Evolutionary conservation across 1,284 basidiomycete genomes (phyloP), one percentile per base, ranked within the genome.

Genomic region (Malassezia slooffiae): DNA sequence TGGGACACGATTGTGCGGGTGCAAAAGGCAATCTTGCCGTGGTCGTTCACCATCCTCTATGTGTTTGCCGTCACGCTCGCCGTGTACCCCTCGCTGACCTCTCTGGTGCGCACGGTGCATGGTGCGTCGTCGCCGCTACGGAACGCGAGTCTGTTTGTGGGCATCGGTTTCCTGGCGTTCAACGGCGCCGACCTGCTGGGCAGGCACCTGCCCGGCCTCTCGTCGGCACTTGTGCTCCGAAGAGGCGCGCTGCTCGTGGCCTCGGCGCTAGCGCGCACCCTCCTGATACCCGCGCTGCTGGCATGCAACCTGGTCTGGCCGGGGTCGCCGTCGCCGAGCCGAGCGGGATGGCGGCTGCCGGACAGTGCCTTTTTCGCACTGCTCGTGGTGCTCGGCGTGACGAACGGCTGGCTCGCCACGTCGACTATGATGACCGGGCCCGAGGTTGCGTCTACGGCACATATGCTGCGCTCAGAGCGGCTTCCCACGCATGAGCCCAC

Each of bases 131-230:
- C 34, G 15, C 30, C 28, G 29, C n/a, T 35, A 7, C 22, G 35
- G 8, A 31, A 42, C 26, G 29, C 46, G 12, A 44, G 51, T 29
- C 30, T 58, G 16, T 60, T 60, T 32, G 41, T 58, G 2, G 53
- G 56, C 1, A 22, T 46, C 35, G 56, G 58, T 34, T 51, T 55
- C 23, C 29, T 60, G 10, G 23, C 35, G n/a, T 44, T 60, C 43
- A 60, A 60, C 31, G 21, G 38, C 3, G 37, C 38, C 5, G 57
- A 60, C 40, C n/a, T 60, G 21, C 17, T 54, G 5, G 57, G 57
- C 3, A 47, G 57, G 10, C 43, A 41, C 2, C 20, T 58, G 20
- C 57, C 57, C 11, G 10, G 44, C 5, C 20, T 58, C 6, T 21
- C 34, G 11, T 30, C 49, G 21, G 4, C 30, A 30, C 24, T 49